phyloP scores from a whole-genome alignment of 78 protist species.

The Bodo saltans region DNA sequence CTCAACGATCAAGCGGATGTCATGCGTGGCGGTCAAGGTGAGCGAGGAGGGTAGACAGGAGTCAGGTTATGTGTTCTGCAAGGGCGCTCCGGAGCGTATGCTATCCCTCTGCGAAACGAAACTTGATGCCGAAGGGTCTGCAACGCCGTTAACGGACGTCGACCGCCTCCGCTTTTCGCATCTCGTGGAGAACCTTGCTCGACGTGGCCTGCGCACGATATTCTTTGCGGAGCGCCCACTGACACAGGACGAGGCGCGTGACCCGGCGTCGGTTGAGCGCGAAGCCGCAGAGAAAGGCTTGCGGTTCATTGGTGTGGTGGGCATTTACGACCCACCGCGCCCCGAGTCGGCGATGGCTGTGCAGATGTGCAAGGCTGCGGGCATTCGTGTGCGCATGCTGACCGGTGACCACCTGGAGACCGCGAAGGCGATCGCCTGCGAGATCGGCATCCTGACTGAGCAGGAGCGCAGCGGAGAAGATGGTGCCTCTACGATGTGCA shows the following conservation, averaged over 20 bases:
- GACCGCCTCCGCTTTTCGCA: neutral
- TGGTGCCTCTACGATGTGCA: neutral
- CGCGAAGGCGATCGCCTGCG: conserved; percentile 47
- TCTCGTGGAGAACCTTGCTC: neutral
- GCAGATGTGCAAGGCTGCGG: conserved; percentile 37
- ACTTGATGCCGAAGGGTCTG: neutral
- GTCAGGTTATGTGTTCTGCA: neutral
- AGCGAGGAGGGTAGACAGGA: neutral
- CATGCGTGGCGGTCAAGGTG: neutral
- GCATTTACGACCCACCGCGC: conserved; percentile 59
- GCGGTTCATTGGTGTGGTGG: conserved; percentile 33
- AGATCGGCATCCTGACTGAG: conserved; percentile 33
- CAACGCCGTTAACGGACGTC: neutral
- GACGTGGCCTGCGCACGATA: neutral
- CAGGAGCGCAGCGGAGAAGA: conserved; percentile 27
- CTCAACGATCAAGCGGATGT: conserved; percentile 37
- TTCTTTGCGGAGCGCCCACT: neutral
- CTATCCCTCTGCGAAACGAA: conserved; percentile 16
- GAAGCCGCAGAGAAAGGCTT: neutral
- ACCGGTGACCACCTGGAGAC: conserved; percentile 61
- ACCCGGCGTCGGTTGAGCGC: neutral
- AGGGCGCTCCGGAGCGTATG: conserved; percentile 43
- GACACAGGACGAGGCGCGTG: neutral
- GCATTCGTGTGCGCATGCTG: conserved; percentile 52
- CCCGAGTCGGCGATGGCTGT: conserved; percentile 24